A percentile compares a stretch with the other conserved stretches of the same genome.
These are phyloP conservation scores for Pyrrhoderma noxium DNA, from an alignment of 1,284 basidiomycete species.

Conservation along the genomic window DNA sequence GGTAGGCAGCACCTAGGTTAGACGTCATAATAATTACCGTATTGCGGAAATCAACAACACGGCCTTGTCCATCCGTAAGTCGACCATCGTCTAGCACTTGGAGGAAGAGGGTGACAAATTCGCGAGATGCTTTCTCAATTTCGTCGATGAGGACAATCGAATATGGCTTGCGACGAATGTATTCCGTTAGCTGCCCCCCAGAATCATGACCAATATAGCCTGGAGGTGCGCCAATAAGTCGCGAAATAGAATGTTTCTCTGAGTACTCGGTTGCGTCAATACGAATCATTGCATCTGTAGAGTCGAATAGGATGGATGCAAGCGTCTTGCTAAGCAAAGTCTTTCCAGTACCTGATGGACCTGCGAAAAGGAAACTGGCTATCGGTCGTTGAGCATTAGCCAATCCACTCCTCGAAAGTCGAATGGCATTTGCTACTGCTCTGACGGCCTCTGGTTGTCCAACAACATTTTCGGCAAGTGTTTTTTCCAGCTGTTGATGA, in stretches of 20 bases:
- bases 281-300: constrained; percentile 84
- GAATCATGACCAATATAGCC: constrained; percentile 91
- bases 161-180: constrained; percentile 83
- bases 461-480: constrained; percentile 63
- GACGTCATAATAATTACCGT: constrained; percentile 94
- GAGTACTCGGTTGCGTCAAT: constrained; percentile 91
- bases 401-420: constrained; percentile 85
- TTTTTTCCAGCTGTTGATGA: constrained; percentile 50
- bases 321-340: constrained; percentile 90
- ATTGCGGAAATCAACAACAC: constrained; percentile 74
- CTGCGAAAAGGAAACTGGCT: constrained; percentile 90
- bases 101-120: constrained; percentile 88
- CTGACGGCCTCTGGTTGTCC: constrained; percentile 88
- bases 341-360: constrained; percentile 87
- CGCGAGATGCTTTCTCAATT: constrained; percentile 86
- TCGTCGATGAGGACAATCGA: constrained; percentile 77
- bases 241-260: constrained; percentile 87
- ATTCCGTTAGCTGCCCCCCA: constrained; percentile 89
- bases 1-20: constrained; percentile 76
- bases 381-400: constrained; percentile 80
- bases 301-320: constrained; percentile 83
- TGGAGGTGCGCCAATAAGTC: constrained; percentile 84
- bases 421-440: constrained; percentile 86
- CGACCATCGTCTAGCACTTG: constrained; percentile 96
- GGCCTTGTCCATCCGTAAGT: constrained; percentile 83